Base-by-base conservation (phyloP, 2,329 filamentous ascomycete species). In the Colletotrichum abscissum region DNA sequence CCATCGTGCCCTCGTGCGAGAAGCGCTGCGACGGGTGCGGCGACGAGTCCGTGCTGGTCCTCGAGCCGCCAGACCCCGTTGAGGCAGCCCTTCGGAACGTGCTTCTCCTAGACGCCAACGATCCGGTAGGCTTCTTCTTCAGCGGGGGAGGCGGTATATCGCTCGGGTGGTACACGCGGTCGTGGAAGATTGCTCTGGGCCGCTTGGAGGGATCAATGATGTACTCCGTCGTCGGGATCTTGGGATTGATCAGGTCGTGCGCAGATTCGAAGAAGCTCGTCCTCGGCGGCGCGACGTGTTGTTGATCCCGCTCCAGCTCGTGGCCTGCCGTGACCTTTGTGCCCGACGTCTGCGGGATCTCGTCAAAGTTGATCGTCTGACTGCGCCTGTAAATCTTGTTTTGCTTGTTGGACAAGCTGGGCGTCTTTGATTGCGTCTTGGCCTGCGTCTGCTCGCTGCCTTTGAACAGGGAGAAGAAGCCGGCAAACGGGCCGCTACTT, bases 191-290 rank as follows among this genome's bases (percentile, higher is more conserved):
- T 1, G 96, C 96, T 59, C 95, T 91, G 0, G 95, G 92, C 19
- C 97, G 92, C 63, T 91, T 92, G 1, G 92, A 88, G 8, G 97
- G 96, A 77, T 98, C 93, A 64, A 95, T 89, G 49, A 99, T 87
- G 82, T 95, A 99, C 57, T 95, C 92, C 3, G 90, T 87, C 0
- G 93, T 89, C 19, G 97, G 96, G 42, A 98, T 84, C 60, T 95
- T 96, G 5, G 97, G 97, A 80, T 96, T 97, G 54, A 99, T 89
- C 3, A 99, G 85, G 81, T 99, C 96, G 12, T 95, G 94, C 0
- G 97, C 97, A 5, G 96, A 95, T 84, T 99, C 97, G 73, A 99
- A 97, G 75, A 99, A 93, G 0, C 94, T 97, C 0, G 97, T 98
- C 78, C 91, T 93, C 0, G 97, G 97, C 4, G 97, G 97, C 8